Evolutionary conservation across 257 asterid genomes (phyloP).

Genomic region (Rubia yunnanensis): DNA sequence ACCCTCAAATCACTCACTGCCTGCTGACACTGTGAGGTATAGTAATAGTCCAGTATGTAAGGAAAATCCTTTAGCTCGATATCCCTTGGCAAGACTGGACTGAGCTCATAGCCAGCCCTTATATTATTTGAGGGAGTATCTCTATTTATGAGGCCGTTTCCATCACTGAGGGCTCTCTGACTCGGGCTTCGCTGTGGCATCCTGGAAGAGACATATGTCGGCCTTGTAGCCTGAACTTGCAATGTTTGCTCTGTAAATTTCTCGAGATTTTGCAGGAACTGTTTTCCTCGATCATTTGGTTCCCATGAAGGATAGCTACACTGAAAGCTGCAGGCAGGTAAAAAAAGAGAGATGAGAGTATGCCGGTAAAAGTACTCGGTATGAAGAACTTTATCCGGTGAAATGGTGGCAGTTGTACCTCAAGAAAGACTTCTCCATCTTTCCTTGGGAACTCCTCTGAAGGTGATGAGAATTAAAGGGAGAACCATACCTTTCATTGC

Average conservation of each 20-base stretch:
- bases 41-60: constrained; percentile 81
- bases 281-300: constrained; percentile 62
- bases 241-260: constrained; percentile 61
- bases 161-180: constrained; percentile 27
- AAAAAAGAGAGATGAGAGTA: not conserved
- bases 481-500: constrained; percentile 73
- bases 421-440: constrained; percentile 92
- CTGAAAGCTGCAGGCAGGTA: constrained; percentile 58
- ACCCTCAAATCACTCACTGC: constrained; percentile 23
- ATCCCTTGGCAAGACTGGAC: constrained; percentile 58
- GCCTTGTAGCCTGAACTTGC: constrained; percentile 30
- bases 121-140: constrained; percentile 22
- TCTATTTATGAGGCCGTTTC: constrained; percentile 32
- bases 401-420: constrained; percentile 36
- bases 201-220: constrained; percentile 24
- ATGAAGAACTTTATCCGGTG: not conserved
- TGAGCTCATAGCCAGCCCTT: constrained; percentile 36
- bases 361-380: not conserved
- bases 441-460: constrained; percentile 92
- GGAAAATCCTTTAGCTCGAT: constrained; percentile 54
- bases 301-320: constrained; percentile 78
- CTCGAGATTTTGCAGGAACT: constrained; percentile 54
- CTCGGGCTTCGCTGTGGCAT: constrained; percentile 36
- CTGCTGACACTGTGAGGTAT: constrained; percentile 52
- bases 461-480: constrained; percentile 43